phyloP scores from a whole-genome alignment of 768 basidiomycete species.

The Russula sp. region DNA sequence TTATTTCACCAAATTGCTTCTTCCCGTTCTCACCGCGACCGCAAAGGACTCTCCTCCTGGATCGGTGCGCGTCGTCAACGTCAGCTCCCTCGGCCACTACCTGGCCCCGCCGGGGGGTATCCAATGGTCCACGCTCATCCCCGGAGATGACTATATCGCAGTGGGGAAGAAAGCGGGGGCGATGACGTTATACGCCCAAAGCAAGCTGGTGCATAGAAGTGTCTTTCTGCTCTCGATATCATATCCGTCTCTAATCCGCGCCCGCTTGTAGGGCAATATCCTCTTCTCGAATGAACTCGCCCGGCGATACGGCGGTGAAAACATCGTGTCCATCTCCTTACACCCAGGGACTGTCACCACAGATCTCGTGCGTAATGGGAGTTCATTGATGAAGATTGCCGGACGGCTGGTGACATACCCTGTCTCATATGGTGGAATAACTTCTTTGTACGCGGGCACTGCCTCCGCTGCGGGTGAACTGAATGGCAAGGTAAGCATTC shows the following conservation, averaged over 20 bases:
- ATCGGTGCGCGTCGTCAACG: not conserved
- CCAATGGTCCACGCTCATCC: not conserved
- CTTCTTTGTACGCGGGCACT: not conserved
- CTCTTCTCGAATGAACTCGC: not conserved
- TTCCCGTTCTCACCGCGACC: not conserved
- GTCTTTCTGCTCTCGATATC: not conserved
- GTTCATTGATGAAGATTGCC: not conserved
- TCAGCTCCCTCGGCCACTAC: not conserved
- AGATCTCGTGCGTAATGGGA: not conserved
- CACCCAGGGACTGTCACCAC: not conserved
- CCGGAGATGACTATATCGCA: not conserved
- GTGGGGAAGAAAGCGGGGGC: not conserved
- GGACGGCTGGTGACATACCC: not conserved
- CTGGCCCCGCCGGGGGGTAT: not conserved
- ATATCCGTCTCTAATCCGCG: no score
- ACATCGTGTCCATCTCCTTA: not conserved
- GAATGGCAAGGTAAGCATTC: conserved; percentile 4
- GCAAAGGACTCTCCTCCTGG: not conserved
- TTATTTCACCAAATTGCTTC: not conserved
- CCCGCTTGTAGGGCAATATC: not conserved
- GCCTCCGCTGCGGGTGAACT: not conserved
- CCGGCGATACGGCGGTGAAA: not conserved
- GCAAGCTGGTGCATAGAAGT: not conserved
- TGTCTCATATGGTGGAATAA: not conserved
- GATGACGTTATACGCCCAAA: not conserved